These are phyloP conservation scores for Penicillium sp. DNA, from an alignment of 2,329 filamentous ascomycete species.

Conservation along the genomic window DNA sequence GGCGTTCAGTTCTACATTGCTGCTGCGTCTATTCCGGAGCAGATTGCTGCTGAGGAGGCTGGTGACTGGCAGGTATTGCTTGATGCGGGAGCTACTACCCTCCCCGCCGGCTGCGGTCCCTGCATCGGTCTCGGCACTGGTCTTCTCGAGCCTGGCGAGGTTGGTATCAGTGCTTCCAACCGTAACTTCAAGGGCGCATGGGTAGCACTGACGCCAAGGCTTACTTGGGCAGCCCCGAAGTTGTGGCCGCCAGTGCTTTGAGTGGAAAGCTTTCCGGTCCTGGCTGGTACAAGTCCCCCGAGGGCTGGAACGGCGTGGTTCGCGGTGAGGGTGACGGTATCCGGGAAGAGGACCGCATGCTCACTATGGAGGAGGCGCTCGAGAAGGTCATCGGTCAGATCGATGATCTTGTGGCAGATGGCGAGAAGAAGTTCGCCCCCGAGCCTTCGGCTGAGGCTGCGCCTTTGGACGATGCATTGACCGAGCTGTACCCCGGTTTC, in stretches of 20 bases:
- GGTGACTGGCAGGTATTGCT: slow-evolving; percentile 82
- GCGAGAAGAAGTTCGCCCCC: slow-evolving; percentile 45
- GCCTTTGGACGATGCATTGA: slow-evolving; percentile 34
- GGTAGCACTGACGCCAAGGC: slow-evolving; percentile 72
- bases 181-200: slow-evolving; percentile 93
- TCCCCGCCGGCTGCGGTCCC: slow-evolving; percentile 71
- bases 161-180: slow-evolving; percentile 78
- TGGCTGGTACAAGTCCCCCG: slow-evolving; percentile 69
- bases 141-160: slow-evolving; percentile 75
- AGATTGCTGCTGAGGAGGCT: slow-evolving; percentile 67
- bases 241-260: slow-evolving; percentile 85
- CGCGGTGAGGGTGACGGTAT: slow-evolving; percentile 68
- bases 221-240: slow-evolving; percentile 82
- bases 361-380: slow-evolving; percentile 64
- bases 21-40: slow-evolving; percentile 74
- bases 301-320: slow-evolving; percentile 56
- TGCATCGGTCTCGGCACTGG: slow-evolving; percentile 83
- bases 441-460: slow-evolving; percentile 19
- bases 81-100: slow-evolving; percentile 67
- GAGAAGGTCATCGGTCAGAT: slow-evolving; percentile 66
- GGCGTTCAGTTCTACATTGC: slow-evolving; percentile 85
- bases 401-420: slow-evolving; percentile 56
- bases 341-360: slow-evolving; percentile 57
- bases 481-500: slow-evolving; percentile 77
- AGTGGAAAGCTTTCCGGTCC: slow-evolving; percentile 55